A percentile compares a stretch with the other conserved stretches of the same genome.
Conservation (phyloP, 2,329 filamentous ascomycete species). For the Nigrograna mackinnonii region DNA sequence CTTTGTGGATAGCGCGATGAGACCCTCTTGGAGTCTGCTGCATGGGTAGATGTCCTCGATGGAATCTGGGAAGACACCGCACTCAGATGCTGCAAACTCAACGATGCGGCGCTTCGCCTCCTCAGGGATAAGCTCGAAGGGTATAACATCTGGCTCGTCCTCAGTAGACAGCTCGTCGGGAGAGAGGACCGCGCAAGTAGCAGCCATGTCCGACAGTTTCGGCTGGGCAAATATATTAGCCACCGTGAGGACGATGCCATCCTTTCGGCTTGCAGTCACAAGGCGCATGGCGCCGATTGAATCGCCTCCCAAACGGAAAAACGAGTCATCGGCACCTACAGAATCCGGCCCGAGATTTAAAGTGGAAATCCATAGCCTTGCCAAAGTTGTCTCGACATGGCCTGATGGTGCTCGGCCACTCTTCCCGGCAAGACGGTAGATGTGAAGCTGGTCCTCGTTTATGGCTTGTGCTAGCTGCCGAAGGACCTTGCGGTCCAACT, state of each 20-base stretch:
- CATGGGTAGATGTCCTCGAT: conserved; percentile 37
- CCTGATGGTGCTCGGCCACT: conserved; percentile 32
- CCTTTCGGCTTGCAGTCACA: conserved; percentile 44
- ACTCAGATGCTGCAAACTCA: conserved; percentile 31
- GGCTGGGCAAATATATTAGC: conserved; percentile 50
- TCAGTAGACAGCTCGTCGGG: conserved; percentile 19
- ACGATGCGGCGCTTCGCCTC: conserved; percentile 19
- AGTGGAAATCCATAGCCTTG: conserved; percentile 43
- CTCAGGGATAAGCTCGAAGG: conserved; percentile 28
- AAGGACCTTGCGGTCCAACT: conserved; percentile 46
- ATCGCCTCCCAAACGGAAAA: conserved; percentile 52
- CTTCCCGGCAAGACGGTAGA: conserved; percentile 31
- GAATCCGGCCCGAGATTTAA: conserved; percentile 41
- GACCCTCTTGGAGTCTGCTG: conserved; percentile 34
- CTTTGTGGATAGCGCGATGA: conserved; percentile 32
- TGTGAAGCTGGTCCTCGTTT: conserved; percentile 25
- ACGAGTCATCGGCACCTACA: conserved; percentile 49
- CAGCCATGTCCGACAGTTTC: conserved; percentile 47
- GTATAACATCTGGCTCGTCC: conserved; percentile 15
- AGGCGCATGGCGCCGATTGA: conserved; percentile 52
- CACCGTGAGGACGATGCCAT: conserved; percentile 45
- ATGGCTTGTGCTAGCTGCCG: conserved; percentile 38
- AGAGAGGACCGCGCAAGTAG: conserved; percentile 20
- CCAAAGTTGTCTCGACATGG: conserved; percentile 20
- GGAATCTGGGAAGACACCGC: conserved; percentile 21